Percentiles rank a stretch among this genome's conserved stretches.
Evolutionary conservation across 371 early-diverging fungal species (phyloP).

Genomic region (Mucor saturninus): DNA sequence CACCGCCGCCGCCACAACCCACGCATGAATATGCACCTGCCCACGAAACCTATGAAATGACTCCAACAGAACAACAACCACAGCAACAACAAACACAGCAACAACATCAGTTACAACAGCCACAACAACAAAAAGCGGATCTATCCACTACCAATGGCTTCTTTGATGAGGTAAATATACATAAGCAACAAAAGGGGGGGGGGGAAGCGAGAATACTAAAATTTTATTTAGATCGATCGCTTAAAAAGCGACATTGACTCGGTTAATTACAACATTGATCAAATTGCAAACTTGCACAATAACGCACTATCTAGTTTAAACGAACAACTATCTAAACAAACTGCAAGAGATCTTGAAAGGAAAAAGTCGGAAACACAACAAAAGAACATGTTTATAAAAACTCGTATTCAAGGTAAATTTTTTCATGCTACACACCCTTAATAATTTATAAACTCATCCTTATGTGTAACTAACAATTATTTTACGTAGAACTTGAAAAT

Average conservation of each 20-base stretch:
- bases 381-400: constrained; percentile 35
- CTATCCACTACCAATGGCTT: constrained; percentile 37
- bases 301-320: constrained; percentile 37
- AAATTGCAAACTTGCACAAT: constrained; percentile 41
- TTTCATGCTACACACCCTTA: neutral
- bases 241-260: constrained; percentile 33
- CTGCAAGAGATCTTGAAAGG: constrained; percentile 34
- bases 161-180: constrained; percentile 35
- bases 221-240: constrained; percentile 32
- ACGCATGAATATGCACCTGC: neutral
- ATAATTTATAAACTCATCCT: neutral
- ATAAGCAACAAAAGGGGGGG: no score
- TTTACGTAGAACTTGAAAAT: constrained; percentile 31
- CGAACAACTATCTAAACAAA: constrained; percentile 42
- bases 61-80: constrained; percentile 6
- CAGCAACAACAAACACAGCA: constrained; percentile 1
- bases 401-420: constrained; percentile 15
- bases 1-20: neutral
- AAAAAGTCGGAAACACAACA: constrained; percentile 37
- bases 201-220: neutral
- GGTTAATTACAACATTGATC: constrained; percentile 40
- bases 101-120: no score
- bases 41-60: neutral
- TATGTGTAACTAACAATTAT: neutral
- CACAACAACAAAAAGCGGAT: constrained; percentile 12